phyloP scores from a whole-genome alignment of 495 filamentous ascomycete species.

The Xanthoparmelia taractica region DNA sequence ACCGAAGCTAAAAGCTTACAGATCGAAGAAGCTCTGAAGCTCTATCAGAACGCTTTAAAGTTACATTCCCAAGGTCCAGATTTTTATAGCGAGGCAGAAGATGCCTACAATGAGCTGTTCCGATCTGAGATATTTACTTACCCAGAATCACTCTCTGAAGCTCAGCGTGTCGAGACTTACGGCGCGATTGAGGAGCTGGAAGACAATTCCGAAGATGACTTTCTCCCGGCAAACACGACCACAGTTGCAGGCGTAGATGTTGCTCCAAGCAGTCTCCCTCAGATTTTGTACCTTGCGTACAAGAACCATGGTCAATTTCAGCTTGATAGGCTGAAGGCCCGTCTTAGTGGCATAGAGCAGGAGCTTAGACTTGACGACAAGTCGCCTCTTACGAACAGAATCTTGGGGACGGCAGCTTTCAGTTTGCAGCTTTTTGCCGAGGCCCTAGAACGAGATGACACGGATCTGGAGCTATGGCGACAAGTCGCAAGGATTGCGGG shows the following conservation, averaged over 20 bases:
- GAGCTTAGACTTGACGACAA: constrained; percentile 5
- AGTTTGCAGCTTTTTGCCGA: constrained; percentile 57
- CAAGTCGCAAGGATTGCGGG: constrained; percentile 69
- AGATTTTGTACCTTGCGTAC: constrained; percentile 84
- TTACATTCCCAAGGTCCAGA: constrained; percentile 79
- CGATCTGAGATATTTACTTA: constrained; percentile 90
- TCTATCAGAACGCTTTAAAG: constrained; percentile 87
- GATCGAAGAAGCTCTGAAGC: constrained; percentile 94
- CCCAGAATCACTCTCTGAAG: constrained; percentile 74
- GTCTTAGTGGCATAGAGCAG: constrained; percentile 15
- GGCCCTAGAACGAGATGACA: constrained; percentile 81
- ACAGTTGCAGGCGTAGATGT: constrained; percentile 49
- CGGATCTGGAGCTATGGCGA: constrained; percentile 91
- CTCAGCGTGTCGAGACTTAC: constrained; percentile 55
- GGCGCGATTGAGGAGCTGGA: constrained; percentile 43
- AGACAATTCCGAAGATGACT: constrained; percentile 32
- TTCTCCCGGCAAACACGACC: constrained; percentile 39
- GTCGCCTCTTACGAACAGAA: background rate
- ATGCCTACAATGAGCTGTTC: constrained; percentile 80
- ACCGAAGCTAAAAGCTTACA: constrained; percentile 26
- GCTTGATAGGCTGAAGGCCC: constrained; percentile 61
- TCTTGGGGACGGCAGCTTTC: constrained; percentile 5
- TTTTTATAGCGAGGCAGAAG: constrained; percentile 65
- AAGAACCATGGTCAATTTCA: constrained; percentile 92
- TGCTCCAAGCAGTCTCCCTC: constrained; percentile 70